phyloP scores from a whole-genome alignment of 2,329 filamentous ascomycete genomes.

The Ceratocystis alfenasii region DNA sequence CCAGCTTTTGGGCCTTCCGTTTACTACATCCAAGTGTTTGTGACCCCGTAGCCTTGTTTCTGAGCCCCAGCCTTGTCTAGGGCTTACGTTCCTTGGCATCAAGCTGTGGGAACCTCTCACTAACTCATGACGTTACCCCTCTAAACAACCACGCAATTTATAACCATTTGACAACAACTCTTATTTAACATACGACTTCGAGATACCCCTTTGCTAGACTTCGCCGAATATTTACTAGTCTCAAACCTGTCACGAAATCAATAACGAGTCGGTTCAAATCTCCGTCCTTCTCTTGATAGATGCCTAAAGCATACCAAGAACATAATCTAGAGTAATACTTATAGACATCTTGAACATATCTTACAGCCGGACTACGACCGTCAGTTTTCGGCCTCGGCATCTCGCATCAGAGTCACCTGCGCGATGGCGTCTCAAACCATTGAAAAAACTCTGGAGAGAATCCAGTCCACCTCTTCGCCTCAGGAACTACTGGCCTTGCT shows the following conservation, averaged over 20 bases:
- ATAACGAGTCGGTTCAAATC: not conserved
- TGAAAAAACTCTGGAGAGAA: slow-evolving; percentile 44
- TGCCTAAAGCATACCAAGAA: too few species aligned
- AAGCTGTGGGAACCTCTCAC: not conserved
- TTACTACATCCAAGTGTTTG: not conserved
- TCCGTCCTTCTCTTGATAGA: not conserved
- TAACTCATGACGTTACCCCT: not conserved
- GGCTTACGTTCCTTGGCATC: not conserved
- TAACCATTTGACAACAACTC: not conserved
- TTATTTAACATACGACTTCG: not conserved
- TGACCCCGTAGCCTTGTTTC: slow-evolving; percentile 9
- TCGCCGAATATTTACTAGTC: not conserved
- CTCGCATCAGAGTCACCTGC: slow-evolving; percentile 4
- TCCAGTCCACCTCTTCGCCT: slow-evolving; percentile 42
- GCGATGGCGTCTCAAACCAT: slow-evolving; percentile 44
- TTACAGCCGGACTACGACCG: not conserved
- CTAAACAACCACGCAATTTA: not conserved
- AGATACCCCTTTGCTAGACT: not conserved
- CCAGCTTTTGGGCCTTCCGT: not conserved
- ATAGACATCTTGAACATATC: not conserved
- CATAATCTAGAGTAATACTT: too few species aligned
- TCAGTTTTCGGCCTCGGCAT: not conserved
- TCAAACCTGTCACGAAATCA: not conserved
- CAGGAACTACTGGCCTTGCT: slow-evolving; percentile 49
- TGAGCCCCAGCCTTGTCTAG: slow-evolving; percentile 12